Evolutionary conservation across 1,284 basidiomycete species (phyloP).

Genomic region (Puccinia hordei): DNA sequence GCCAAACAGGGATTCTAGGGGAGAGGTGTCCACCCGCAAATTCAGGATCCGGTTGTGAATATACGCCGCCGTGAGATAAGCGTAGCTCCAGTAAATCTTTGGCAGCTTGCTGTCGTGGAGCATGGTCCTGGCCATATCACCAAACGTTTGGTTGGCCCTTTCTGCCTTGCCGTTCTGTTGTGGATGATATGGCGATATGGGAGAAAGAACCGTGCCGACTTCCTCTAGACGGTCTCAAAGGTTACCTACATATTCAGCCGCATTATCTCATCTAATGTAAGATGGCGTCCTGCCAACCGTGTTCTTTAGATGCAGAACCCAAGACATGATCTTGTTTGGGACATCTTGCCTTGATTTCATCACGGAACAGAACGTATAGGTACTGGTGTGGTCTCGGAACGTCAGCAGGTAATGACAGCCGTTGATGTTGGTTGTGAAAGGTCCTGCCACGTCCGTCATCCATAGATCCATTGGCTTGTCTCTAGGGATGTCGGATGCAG

Average conservation of each 20-base stretch:
- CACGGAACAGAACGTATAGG: no score
- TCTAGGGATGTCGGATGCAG: no score
- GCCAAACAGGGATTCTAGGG: neutral
- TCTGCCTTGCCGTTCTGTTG: conserved; percentile 16
- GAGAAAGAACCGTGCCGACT: neutral
- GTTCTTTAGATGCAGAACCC: conserved; percentile 7
- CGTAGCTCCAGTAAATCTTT: neutral
- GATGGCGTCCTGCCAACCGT: neutral
- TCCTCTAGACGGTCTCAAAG: neutral
- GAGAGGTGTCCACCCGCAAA: neutral
- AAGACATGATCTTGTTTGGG: neutral
- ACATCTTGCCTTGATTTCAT: neutral
- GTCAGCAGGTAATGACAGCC: no score
- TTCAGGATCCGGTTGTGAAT: conserved; percentile 7
- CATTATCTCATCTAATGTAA: neutral
- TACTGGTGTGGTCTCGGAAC: no score
- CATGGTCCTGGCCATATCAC: conserved; percentile 17
- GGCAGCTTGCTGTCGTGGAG: neutral
- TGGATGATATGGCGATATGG: neutral
- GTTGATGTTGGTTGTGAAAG: no score
- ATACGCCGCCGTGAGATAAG: neutral
- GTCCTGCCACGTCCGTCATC: no score
- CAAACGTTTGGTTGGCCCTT: neutral
- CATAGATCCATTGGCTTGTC: no score
- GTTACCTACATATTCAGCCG: neutral